These are phyloP conservation scores for Aspergillus latus DNA, from an alignment of 2,329 filamentous ascomycete genomes.

Conservation along the genomic window DNA sequence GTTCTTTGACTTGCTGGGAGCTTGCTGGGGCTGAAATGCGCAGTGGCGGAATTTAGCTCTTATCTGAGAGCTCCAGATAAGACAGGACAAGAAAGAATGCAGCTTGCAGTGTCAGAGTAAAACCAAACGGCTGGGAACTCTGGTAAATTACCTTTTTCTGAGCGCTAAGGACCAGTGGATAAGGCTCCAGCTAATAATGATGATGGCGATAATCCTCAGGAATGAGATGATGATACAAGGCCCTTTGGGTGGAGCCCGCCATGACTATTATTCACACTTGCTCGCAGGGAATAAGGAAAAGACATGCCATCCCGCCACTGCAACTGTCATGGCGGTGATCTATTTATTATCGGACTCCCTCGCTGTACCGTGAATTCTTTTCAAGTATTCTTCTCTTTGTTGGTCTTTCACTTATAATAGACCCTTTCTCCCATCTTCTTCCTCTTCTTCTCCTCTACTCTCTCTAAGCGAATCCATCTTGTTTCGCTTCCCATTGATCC, in stretches of 20 bases:
- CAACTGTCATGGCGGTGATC: not conserved
- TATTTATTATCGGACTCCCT: conserved; percentile 7
- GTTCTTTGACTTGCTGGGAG: not conserved
- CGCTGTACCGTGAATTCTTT: conserved; percentile 1
- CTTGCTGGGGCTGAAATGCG: not conserved
- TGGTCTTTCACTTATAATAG: not conserved
- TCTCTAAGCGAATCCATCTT: not conserved
- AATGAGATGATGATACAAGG: conserved; percentile 30
- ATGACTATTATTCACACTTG: conserved; percentile 14
- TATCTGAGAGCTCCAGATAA: not conserved
- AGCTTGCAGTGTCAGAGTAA: not conserved
- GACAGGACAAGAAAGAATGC: not conserved
- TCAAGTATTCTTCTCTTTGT: conserved; percentile 5
- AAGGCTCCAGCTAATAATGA: conserved; percentile 17
- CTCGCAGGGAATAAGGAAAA: conserved; percentile 7
- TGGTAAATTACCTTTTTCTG: conserved; percentile 9
- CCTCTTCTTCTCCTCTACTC: not conserved
- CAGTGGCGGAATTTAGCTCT: not conserved
- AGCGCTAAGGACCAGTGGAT: conserved; percentile 1
- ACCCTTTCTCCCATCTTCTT: not conserved
- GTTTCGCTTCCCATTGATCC: conserved; percentile 12
- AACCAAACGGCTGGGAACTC: not conserved
- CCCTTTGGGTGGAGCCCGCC: conserved; percentile 27
- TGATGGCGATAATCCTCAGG: conserved; percentile 42
- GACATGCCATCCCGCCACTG: conserved; percentile 13